phyloP scores from a whole-genome alignment of 2,329 filamentous ascomycete genomes.

The Phaeosphaeriaceae sp. region DNA sequence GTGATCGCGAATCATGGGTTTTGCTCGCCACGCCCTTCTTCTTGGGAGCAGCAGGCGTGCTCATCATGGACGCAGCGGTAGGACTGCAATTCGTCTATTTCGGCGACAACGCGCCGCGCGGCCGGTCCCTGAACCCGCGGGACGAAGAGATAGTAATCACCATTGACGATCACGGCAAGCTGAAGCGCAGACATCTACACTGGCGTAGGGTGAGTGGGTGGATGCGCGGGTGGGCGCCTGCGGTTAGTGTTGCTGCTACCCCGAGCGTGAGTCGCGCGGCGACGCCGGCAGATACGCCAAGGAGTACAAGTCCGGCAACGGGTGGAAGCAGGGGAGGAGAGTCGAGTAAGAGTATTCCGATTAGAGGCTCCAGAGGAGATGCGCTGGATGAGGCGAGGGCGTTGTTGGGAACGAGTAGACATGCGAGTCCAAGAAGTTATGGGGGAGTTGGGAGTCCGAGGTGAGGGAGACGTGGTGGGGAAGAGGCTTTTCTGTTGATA shows the following conservation, averaged over 20 bases:
- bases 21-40: conserved; percentile 68
- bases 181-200: conserved; percentile 50
- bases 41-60: conserved; percentile 69
- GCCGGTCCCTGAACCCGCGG: conserved; percentile 24
- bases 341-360: conserved; percentile 33
- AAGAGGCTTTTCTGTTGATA: neutral
- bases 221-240: conserved; percentile 72
- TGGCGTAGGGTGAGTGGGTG: conserved; percentile 68
- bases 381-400: conserved; percentile 47
- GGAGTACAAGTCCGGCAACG: conserved; percentile 23
- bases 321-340: neutral
- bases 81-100: conserved; percentile 69
- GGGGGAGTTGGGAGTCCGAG: conserved; percentile 28
- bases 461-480: neutral
- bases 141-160: conserved; percentile 57
- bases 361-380: conserved; percentile 17
- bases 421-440: conserved; percentile 46
- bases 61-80: conserved; percentile 67
- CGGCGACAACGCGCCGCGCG: conserved; percentile 50
- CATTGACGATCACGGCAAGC: conserved; percentile 44
- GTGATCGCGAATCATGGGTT: conserved; percentile 63
- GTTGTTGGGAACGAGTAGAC: conserved; percentile 39
- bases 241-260: conserved; percentile 49
- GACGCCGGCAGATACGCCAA: conserved; percentile 35
- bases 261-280: conserved; percentile 36